phyloP scores from a whole-genome alignment of 192 early-diverging fungal genomes.

The Coemansia sp. region DNA sequence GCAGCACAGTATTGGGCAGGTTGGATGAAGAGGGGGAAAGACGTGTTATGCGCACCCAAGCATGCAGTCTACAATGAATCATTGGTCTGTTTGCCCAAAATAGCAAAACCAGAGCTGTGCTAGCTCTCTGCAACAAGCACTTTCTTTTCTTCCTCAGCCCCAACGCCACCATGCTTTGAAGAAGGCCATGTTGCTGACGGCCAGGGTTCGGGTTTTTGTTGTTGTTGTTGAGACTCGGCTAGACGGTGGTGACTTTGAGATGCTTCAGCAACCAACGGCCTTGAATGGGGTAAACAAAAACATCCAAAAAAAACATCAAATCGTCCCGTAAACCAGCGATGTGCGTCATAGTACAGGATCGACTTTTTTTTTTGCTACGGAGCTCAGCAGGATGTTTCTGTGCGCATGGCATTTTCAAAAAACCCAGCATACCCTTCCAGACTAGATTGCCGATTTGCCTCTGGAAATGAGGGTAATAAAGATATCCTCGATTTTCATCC shows the following conservation, averaged over 20 bases:
- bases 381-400: too few species aligned
- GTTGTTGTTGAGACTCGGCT: background rate
- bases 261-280: background rate
- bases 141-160: too few species aligned
- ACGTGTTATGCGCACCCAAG: too few species aligned
- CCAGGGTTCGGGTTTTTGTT: background rate
- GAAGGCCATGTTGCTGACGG: background rate
- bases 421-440: background rate
- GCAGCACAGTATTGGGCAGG: too few species aligned
- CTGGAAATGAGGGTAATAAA: background rate
- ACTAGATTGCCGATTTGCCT: too few species aligned
- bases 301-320: background rate
- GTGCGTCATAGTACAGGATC: background rate
- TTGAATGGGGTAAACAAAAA: background rate
- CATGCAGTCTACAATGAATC: too few species aligned
- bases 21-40: too few species aligned
- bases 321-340: background rate
- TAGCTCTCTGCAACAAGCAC: too few species aligned
- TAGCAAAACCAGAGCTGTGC: too few species aligned
- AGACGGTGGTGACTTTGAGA: background rate
- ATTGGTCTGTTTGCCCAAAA: too few species aligned
- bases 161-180: background rate
- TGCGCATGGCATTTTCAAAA: background rate
- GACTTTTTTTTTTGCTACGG: background rate
- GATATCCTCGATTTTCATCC: constrained; percentile 14